Base-by-base conservation (phyloP, 805 yeast species). In the Torulaspora microellipsoides region DNA sequence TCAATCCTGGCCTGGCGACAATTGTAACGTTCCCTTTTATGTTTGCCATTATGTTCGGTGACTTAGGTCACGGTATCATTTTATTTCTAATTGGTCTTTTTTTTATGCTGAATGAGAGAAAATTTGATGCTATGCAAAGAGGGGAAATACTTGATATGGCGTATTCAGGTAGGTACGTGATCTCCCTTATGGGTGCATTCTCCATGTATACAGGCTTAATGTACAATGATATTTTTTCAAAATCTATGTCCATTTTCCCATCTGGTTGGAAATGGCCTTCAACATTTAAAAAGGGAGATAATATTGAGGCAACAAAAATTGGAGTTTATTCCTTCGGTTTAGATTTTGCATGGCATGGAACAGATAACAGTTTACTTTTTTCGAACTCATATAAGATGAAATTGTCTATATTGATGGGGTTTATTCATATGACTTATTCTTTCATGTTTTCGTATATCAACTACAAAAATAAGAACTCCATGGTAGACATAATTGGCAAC, bases 11-110 rank as follows among this genome's bases (percentile, higher is more conserved):
- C 42, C 71, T 93, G 51, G 91, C 99, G 3, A 91, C 99, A 1
- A 79, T 88, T 36, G 83, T 93, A 20, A 93, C 99, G 0, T 93
- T 93, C 72, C 99, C 99, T 17, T 93, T 93, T 65, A 85, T 93
- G 95, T 93, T 93, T 70, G 97, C 99, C 25, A 84, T 93, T 57
- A 93, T 93, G 99, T 93, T 93, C 72, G 99, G 99, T 72, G 99
- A 93, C 71, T 64, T 90, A 46, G 99, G 99, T 12, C 99, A 93
- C 70, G 99, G 99, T 5, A 76, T 89, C 47, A 77, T 93, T 37
- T 71, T 93, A 65, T 76, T 83, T 42, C 65, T 84, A 44, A 86
- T 88, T 13, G 95, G 95, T 1, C 67, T 79, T 40, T 66, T 69
- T 27, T 70, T 93, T 50, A 89, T 93, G 9, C 51, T 80, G 38